phyloP scores from a whole-genome alignment of 768 basidiomycete genomes.

The Sarcomyxa edulis region DNA sequence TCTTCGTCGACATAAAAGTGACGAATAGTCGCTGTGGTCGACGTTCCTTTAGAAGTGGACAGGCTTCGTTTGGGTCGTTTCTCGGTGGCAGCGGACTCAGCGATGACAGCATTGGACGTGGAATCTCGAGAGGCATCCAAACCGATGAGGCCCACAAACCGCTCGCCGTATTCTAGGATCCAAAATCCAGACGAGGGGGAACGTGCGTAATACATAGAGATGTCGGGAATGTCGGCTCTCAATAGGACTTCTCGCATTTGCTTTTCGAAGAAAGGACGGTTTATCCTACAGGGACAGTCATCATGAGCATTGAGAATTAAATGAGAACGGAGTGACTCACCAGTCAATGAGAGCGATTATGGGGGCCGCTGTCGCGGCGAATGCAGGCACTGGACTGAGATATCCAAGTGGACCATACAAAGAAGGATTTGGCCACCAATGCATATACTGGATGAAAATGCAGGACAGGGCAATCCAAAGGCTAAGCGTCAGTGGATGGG shows the following conservation, averaged over 20 bases:
- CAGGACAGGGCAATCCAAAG: constrained; percentile 59
- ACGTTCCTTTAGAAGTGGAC: constrained; percentile 24
- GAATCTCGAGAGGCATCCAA: constrained; percentile 55
- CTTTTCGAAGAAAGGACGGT: constrained; percentile 64
- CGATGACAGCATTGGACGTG: constrained; percentile 19
- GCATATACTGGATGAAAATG: constrained; percentile 51
- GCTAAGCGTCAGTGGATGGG: constrained; percentile 53
- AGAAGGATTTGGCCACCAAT: constrained; percentile 60
- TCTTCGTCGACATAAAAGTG: constrained; percentile 71
- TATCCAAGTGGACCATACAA: constrained; percentile 39
- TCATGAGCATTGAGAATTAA: not conserved
- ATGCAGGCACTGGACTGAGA: constrained; percentile 57
- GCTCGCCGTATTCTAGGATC: constrained; percentile 55
- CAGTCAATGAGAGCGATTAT: constrained; percentile 68
- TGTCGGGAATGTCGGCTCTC: constrained; percentile 48
- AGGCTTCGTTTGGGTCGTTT: no score
- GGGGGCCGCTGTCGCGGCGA: constrained; percentile 59
- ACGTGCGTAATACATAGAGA: constrained; percentile 50
- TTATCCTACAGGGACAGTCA: constrained; percentile 42
- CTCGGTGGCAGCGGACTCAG: constrained; percentile 13
- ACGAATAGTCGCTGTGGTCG: constrained; percentile 58
- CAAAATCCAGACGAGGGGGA: constrained; percentile 65
- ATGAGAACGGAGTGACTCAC: constrained; percentile 28
- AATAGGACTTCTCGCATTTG: constrained; percentile 45
- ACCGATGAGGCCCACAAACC: constrained; percentile 64